Conservation (phyloP, 805 yeast genomes). For the Brettanomyces bruxellensis region DNA sequence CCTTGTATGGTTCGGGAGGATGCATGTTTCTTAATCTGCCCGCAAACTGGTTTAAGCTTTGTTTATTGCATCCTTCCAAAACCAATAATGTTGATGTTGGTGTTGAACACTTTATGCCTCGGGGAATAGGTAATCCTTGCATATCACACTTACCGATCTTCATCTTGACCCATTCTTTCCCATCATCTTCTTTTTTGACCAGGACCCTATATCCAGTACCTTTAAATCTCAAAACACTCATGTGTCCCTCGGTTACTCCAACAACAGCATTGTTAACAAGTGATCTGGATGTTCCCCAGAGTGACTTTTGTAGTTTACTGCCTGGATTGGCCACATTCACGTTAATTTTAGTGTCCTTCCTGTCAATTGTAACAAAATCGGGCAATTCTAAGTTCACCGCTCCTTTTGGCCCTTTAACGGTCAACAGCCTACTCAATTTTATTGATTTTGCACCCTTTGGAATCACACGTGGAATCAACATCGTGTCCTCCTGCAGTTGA, state of each 20-base stretch:
- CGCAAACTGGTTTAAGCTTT: conserved; percentile 80
- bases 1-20: conserved; percentile 98
- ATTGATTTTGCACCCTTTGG: conserved; percentile 58
- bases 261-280: conserved; percentile 65
- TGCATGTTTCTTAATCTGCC: conserved; percentile 77
- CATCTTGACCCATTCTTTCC: conserved; percentile 52
- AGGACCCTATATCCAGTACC: conserved; percentile 97
- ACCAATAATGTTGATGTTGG: conserved; percentile 84
- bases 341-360: conserved; percentile 26
- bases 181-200: conserved; percentile 43
- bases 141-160: conserved; percentile 85
- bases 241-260: conserved; percentile 92
- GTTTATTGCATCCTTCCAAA: conserved; percentile 82
- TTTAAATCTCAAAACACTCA: conserved; percentile 76
- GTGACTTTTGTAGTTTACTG: conserved; percentile 63
- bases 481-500: conserved; percentile 33
- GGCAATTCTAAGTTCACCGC: conserved; percentile 56
- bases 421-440: conserved; percentile 47
- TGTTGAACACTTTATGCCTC: conserved; percentile 58
- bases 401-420: conserved; percentile 75
- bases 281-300: conserved; percentile 94
- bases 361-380: conserved; percentile 47
- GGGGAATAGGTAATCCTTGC: conserved; percentile 71
- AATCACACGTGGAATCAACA: conserved; percentile 49
- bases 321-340: conserved; percentile 50